These are phyloP conservation scores for Auriscalpium microsporum DNA, from an alignment of 768 basidiomycete genomes.

Conservation along the genomic window DNA sequence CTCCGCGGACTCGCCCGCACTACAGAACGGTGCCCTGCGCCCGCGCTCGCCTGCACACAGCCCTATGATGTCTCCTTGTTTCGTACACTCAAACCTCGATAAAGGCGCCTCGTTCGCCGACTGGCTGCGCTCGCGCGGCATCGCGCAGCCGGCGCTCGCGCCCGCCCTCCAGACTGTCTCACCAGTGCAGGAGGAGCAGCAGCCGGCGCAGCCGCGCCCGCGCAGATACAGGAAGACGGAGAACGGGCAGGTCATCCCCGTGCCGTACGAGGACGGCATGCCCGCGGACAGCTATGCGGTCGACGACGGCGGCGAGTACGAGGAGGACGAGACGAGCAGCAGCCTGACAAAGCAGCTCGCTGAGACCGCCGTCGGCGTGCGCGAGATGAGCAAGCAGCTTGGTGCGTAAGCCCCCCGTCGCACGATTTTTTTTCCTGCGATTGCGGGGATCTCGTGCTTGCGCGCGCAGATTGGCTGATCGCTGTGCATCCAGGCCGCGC, in stretches of 20 bases:
- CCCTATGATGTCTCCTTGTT: conserved; percentile 69
- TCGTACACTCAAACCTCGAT: conserved; percentile 88
- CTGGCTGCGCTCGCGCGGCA: conserved; percentile 39
- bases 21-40: neutral
- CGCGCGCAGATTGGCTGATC: neutral
- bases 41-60: conserved; percentile 15
- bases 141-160: conserved; percentile 30
- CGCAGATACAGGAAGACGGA: conserved; percentile 16
- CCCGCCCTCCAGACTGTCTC: conserved; percentile 42
- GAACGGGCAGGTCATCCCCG: conserved; percentile 14
- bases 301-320: conserved; percentile 38
- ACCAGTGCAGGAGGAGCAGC: conserved; percentile 6
- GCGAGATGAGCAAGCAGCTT: conserved; percentile 98
- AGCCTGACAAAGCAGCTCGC: conserved; percentile 89
- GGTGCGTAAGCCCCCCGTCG: conserved; percentile 42
- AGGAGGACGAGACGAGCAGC: conserved; percentile 61
- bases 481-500: conserved; percentile 60
- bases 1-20: neutral
- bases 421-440: conserved; percentile 7
- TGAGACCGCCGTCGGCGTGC: conserved; percentile 92
- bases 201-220: conserved; percentile 12
- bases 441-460: neutral
- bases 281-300: conserved; percentile 21
- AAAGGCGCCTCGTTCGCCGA: conserved; percentile 70
- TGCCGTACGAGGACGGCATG: conserved; percentile 15